These are phyloP conservation scores for Trypanosoma scelopori DNA, from an alignment of 208 protist species.

Conservation along the genomic window DNA sequence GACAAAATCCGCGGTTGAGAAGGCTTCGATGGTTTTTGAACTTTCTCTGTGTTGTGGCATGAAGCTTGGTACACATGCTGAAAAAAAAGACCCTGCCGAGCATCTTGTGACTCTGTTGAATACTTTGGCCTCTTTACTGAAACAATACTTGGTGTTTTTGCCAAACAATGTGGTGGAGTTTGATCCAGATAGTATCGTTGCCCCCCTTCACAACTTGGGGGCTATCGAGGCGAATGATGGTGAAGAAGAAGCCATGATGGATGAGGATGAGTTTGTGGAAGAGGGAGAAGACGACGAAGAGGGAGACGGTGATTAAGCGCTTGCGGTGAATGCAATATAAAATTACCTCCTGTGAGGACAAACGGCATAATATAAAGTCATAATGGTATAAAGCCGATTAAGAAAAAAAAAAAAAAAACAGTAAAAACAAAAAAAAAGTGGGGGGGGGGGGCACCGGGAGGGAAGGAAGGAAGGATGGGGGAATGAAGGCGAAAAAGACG, in stretches of 20 bases:
- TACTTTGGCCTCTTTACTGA: conserved; percentile 44
- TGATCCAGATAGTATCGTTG: conserved; percentile 64
- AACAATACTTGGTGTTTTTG: conserved; percentile 65
- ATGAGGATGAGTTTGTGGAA: conserved; percentile 25
- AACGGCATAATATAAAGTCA: neutral
- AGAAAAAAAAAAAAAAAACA: too few relatives aligned
- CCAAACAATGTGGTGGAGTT: conserved; percentile 85
- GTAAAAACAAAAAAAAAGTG: too few relatives aligned
- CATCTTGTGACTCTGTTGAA: conserved; percentile 59
- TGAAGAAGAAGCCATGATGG: conserved; percentile 28
- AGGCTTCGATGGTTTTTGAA: conserved; percentile 60
- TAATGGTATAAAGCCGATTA: conserved; percentile 14
- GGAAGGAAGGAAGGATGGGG: too few relatives aligned
- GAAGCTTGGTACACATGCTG: conserved; percentile 25
- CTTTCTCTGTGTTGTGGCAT: conserved; percentile 50
- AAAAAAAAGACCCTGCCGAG: conserved; percentile 31
- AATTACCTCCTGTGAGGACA: too few relatives aligned
- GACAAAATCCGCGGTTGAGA: conserved; percentile 50
- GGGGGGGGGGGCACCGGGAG: too few relatives aligned
- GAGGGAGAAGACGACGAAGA: conserved; percentile 38
- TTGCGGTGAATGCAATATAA: neutral
- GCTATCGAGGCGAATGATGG: conserved; percentile 26
- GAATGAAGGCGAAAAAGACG: too few relatives aligned
- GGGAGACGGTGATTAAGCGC: conserved; percentile 21
- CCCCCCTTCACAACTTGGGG: conserved; percentile 65